Percentiles rank a stretch among this genome's conserved stretches.
Conservation (phyloP, 2,329 filamentous ascomycete species). For the Westerdykella aurantiaca region DNA sequence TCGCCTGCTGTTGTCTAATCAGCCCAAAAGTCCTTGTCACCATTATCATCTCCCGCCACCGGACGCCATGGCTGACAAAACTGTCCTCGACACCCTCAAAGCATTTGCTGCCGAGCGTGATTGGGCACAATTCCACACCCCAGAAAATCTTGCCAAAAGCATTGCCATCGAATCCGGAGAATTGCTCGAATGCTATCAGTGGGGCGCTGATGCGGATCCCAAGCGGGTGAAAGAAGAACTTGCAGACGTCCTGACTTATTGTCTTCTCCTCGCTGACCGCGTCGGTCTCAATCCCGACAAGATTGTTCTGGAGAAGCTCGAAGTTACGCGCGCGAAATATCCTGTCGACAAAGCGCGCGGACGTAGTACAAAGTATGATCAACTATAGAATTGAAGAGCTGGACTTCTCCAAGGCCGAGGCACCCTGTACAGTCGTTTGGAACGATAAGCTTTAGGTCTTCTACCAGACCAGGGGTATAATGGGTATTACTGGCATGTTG, state of each 20-base stretch:
- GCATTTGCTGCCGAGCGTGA: slow-evolving; percentile 12
- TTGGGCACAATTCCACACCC: slow-evolving; percentile 12
- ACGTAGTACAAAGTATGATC: slow-evolving; percentile 9
- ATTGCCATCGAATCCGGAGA: slow-evolving; percentile 10
- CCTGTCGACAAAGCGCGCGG: slow-evolving; percentile 10
- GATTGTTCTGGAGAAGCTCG: slow-evolving; percentile 10
- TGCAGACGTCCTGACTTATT: slow-evolving; percentile 10
- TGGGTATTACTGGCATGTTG: too few relatives aligned
- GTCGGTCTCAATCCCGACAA: slow-evolving; percentile 8
- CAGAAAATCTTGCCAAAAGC: slow-evolving; percentile 12
- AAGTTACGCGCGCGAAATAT: slow-evolving; percentile 12
- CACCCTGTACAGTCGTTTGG: too few relatives aligned
- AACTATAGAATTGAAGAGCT: slow-evolving; percentile 7
- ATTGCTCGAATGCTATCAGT: slow-evolving; percentile 11
- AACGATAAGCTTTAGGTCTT: too few relatives aligned
- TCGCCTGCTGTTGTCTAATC: too few relatives aligned
- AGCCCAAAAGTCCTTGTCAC: too few relatives aligned
- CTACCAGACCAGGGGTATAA: too few relatives aligned
- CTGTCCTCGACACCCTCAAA: slow-evolving; percentile 6
- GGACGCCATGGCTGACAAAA: slow-evolving; percentile 6
- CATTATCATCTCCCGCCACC: too few relatives aligned
- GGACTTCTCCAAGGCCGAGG: slow-evolving; percentile 10
- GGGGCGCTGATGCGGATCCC: slow-evolving; percentile 7
- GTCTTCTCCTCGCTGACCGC: slow-evolving; percentile 7
- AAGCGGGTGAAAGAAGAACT: slow-evolving; percentile 10